These are phyloP conservation scores for button mushroom (Agaricus bisporus) DNA, from an alignment of 768 basidiomycete species.

Conservation along the genomic window DNA sequence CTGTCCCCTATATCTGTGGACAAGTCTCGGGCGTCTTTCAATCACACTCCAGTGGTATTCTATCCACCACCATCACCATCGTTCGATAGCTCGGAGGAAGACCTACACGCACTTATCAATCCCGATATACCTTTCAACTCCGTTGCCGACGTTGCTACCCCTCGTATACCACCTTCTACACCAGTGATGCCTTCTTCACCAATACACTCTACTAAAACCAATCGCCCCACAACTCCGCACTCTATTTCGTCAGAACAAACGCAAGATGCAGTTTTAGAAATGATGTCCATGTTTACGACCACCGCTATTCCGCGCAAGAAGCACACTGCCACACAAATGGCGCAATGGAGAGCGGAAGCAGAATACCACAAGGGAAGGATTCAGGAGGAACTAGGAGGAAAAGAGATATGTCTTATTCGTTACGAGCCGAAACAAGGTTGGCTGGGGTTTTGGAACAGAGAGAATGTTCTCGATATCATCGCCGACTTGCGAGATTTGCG, in stretches of 20 bases:
- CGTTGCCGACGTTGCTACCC: neutral
- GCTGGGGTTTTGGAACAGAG: conserved; percentile 25
- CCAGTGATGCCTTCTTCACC: too few relatives aligned
- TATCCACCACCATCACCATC: too few relatives aligned
- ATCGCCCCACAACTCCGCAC: too few relatives aligned
- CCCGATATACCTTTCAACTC: neutral
- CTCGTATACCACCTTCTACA: too few relatives aligned
- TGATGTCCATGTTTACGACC: too few relatives aligned
- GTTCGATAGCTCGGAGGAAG: too few relatives aligned
- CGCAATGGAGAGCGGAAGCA: neutral
- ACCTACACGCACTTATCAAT: neutral
- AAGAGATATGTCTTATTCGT: conserved; percentile 1
- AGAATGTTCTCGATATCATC: conserved; percentile 22
- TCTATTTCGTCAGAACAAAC: too few relatives aligned
- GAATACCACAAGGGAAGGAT: neutral
- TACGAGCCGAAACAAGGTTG: conserved; percentile 15
- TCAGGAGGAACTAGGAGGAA: neutral
- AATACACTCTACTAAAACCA: too few relatives aligned
- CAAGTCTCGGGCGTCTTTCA: too few relatives aligned
- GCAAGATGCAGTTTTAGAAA: too few relatives aligned
- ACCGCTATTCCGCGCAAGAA: neutral
- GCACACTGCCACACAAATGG: neutral
- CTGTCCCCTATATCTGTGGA: too few relatives aligned
- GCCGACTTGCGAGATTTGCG: conserved; percentile 20
- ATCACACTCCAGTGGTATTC: too few relatives aligned